These are phyloP conservation scores for Exutisphaerella laricina DNA, from an alignment of 2,329 filamentous ascomycete species.

Conservation along the genomic window DNA sequence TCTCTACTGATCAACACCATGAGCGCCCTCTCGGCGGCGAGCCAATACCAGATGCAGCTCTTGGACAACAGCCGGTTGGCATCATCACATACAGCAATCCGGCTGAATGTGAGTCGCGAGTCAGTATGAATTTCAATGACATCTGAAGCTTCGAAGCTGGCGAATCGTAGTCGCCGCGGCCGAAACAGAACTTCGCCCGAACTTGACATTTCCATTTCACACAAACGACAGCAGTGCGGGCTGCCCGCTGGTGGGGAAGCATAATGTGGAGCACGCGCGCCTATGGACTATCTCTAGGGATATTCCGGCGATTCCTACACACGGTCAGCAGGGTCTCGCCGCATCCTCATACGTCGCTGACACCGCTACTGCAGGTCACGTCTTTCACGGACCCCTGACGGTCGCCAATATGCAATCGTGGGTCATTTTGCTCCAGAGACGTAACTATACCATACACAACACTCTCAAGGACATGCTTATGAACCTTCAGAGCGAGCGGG, in stretches of 20 bases:
- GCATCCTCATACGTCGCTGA: too few species aligned
- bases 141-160: too few species aligned
- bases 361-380: conserved; percentile 5
- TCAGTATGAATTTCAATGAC: too few species aligned
- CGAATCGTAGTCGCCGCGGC: conserved; percentile 9
- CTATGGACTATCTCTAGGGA: conserved; percentile 6
- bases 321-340: neutral
- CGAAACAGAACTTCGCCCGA: conserved; percentile 10
- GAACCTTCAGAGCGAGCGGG: conserved; percentile 7
- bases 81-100: conserved; percentile 13
- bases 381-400: conserved; percentile 13
- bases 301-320: conserved; percentile 3
- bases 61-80: conserved; percentile 10
- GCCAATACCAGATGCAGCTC: conserved; percentile 8
- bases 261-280: conserved; percentile 10
- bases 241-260: conserved; percentile 13
- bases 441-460: conserved; percentile 11
- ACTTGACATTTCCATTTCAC: conserved; percentile 12
- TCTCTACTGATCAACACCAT: neutral
- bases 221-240: conserved; percentile 5
- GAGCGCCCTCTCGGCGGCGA: conserved; percentile 3
- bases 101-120: conserved; percentile 13
- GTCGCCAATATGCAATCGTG: conserved; percentile 13
- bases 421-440: conserved; percentile 6
- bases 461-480: conserved; percentile 9